Evolutionary conservation across 495 filamentous ascomycete genomes (phyloP).

Genomic region (Aspergillus kassunensis): DNA sequence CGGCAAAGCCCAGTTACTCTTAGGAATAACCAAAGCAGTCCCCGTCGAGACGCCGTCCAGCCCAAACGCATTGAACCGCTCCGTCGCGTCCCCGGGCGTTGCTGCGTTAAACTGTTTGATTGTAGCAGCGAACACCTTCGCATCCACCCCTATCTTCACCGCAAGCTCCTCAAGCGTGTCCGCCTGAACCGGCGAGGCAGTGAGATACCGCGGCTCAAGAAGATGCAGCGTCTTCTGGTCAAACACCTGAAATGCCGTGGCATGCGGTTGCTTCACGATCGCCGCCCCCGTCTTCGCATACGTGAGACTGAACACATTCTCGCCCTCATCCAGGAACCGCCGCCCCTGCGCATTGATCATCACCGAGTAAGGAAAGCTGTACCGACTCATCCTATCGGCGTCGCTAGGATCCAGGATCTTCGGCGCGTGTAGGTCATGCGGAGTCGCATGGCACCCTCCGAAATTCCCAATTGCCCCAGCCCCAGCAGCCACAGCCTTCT

Average conservation of each 20-base stretch:
- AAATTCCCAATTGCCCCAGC: conserved; percentile 1
- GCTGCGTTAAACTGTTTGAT: neutral
- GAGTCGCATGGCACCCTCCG: conserved; percentile 7
- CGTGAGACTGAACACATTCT: conserved; percentile 4
- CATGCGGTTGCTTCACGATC: neutral
- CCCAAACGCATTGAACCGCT: neutral
- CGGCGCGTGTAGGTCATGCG: conserved; percentile 6
- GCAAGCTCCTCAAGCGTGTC: neutral
- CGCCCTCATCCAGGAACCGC: conserved; percentile 5
- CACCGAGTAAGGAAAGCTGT: conserved; percentile 6
- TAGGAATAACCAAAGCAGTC: neutral
- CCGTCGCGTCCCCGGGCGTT: neutral
- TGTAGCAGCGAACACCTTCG: neutral
- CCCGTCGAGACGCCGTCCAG: neutral
- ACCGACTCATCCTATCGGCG: conserved; percentile 6
- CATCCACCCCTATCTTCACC: neutral
- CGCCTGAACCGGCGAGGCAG: neutral
- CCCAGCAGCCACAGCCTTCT: conserved; percentile 1
- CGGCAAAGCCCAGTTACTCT: neutral
- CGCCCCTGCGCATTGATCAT: conserved; percentile 6
- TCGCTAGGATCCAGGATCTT: neutral
- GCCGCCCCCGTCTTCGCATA: conserved; percentile 8
- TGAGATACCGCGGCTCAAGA: neutral
- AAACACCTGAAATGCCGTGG: neutral
- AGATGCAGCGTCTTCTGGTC: neutral